A percentile compares a stretch with the other conserved stretches of the same genome.
These are phyloP conservation scores for Phytophthora lateralis DNA, from an alignment of 352 stramenopile species.

Conservation along the genomic window DNA sequence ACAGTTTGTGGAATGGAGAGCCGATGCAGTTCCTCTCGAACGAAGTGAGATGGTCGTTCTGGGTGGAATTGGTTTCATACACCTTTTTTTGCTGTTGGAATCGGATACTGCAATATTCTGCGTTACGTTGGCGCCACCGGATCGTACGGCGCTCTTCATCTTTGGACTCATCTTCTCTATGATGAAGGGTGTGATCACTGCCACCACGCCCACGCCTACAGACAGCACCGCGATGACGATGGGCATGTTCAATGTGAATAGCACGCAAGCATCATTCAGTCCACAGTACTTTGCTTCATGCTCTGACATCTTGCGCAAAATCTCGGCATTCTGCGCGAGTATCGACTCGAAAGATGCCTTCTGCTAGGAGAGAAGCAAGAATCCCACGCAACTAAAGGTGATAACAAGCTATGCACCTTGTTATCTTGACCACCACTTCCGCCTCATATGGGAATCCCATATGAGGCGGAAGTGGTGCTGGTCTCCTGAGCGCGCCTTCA, in stretches of 20 bases:
- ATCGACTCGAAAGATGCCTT: conserved; percentile 7
- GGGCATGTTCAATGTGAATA: conserved; percentile 21
- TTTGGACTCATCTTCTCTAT: conserved; percentile 6
- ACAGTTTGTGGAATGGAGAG: background rate
- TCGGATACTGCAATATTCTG: background rate
- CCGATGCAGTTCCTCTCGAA: conserved; percentile 19
- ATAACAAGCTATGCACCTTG: no score
- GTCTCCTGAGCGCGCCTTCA: conserved; percentile 16
- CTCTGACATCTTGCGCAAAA: conserved; percentile 14
- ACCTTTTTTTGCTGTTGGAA: background rate
- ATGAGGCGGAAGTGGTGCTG: conserved; percentile 21
- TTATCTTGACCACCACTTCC: conserved; percentile 21
- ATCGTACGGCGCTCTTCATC: background rate
- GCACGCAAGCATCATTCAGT: conserved; percentile 24
- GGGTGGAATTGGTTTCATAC: no score
- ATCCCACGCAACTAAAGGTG: conserved; percentile 2
- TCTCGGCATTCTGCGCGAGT: conserved; percentile 5
- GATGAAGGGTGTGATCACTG: conserved; percentile 10
- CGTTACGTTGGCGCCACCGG: background rate
- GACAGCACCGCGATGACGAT: conserved; percentile 5
- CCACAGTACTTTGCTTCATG: conserved; percentile 16
- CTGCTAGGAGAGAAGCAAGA: background rate
- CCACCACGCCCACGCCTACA: conserved; percentile 4
- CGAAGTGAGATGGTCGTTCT: conserved; percentile 6
- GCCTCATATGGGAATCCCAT: conserved; percentile 28